Conservation (phyloP, 2,329 filamentous ascomycete species). For the Colletotrichum endophyticum region DNA sequence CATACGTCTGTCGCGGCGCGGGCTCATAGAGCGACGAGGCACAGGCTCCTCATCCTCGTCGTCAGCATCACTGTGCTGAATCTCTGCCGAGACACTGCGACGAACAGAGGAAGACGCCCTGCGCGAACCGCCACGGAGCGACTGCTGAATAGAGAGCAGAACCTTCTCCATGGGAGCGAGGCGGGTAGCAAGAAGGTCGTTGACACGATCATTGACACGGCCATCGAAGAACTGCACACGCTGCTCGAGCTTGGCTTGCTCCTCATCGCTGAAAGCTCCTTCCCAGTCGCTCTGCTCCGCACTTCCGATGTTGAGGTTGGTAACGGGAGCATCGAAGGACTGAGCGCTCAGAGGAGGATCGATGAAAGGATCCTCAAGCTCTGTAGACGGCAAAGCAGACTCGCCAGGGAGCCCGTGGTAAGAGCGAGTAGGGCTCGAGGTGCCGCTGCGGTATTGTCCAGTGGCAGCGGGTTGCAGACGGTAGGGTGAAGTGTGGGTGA, state of each 20-base stretch:
- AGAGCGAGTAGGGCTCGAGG: constrained; percentile 73
- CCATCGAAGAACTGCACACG: constrained; percentile 89
- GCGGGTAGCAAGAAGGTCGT: constrained; percentile 75
- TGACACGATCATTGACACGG: constrained; percentile 86
- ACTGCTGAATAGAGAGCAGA: constrained; percentile 77
- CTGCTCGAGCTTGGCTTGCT: constrained; percentile 82
- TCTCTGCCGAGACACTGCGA: constrained; percentile 72
- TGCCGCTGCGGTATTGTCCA: constrained; percentile 65
- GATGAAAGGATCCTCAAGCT: constrained; percentile 67
- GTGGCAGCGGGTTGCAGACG: constrained; percentile 55
- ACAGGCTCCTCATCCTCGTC: constrained; percentile 83
- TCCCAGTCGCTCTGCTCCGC: constrained; percentile 90
- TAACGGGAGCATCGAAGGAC: constrained; percentile 61
- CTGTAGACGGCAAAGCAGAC: constrained; percentile 53
- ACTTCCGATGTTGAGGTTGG: constrained; percentile 67
- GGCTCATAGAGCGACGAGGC: constrained; percentile 74
- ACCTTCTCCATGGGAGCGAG: constrained; percentile 82
- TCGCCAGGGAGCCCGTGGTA: constrained; percentile 54
- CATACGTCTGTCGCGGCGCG: constrained; percentile 76
- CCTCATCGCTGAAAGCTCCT: constrained; percentile 79
- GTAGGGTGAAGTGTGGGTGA: constrained; percentile 55
- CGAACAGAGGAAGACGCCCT: constrained; percentile 58
- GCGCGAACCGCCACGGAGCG: constrained; percentile 63
- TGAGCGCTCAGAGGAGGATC: constrained; percentile 54
- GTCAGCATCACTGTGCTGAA: constrained; percentile 87